Conservation (phyloP, 2,329 filamentous ascomycete species). For the Diaporthe velutina region DNA sequence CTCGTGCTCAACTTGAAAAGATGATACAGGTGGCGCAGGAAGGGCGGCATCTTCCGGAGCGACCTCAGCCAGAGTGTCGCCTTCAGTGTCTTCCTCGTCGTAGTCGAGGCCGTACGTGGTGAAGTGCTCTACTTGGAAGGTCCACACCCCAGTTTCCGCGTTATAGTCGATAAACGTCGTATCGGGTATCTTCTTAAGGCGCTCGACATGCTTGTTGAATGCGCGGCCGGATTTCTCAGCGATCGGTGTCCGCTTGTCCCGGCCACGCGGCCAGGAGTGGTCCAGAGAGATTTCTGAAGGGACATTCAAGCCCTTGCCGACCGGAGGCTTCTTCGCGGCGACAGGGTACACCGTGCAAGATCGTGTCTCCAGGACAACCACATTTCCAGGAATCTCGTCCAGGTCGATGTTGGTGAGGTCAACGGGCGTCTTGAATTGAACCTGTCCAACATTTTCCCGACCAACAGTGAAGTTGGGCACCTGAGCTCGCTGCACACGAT, state of each 20-base stretch:
- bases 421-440: slow-evolving; percentile 85
- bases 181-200: slow-evolving; percentile 81
- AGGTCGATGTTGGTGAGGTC: slow-evolving; percentile 85
- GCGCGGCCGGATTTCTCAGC: slow-evolving; percentile 73
- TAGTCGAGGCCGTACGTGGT: slow-evolving; percentile 94
- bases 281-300: slow-evolving; percentile 89
- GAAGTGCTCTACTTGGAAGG: slow-evolving; percentile 94
- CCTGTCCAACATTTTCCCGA: slow-evolving; percentile 82
- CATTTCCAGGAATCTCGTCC: slow-evolving; percentile 81
- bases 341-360: slow-evolving; percentile 90
- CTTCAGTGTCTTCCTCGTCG: slow-evolving; percentile 78
- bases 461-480: slow-evolving; percentile 85
- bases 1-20: slow-evolving; percentile 42
- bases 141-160: slow-evolving; percentile 85
- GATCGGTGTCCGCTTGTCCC: slow-evolving; percentile 65
- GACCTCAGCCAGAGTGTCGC: slow-evolving; percentile 60
- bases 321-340: slow-evolving; percentile 81
- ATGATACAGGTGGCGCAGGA: slow-evolving; percentile 40
- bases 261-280: slow-evolving; percentile 89
- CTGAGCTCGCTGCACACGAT: slow-evolving; percentile 80
- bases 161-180: slow-evolving; percentile 89
- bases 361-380: slow-evolving; percentile 82
- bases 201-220: slow-evolving; percentile 85
- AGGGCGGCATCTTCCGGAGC: slow-evolving; percentile 45
- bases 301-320: slow-evolving; percentile 92